Evolutionary conservation across 202 grass and related monocot species (phyloP), one percentile per base, ranked within the genome.

Genomic region (Carex sylvatica): DNA sequence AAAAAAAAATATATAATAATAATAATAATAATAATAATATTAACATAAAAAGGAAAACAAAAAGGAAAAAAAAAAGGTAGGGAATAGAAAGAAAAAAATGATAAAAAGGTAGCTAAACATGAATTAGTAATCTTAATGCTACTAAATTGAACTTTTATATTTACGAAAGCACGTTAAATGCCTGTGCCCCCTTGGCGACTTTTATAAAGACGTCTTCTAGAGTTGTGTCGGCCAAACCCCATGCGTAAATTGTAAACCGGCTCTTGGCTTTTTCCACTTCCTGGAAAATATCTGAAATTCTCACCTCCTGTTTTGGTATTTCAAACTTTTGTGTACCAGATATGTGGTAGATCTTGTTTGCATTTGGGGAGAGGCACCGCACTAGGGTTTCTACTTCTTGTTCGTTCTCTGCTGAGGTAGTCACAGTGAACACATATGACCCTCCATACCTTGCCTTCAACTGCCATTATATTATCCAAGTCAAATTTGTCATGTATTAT

Each of bases 191-290:
- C 82, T 89, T 95, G 26, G 95, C 95, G 16, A 94, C 95, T 59
- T 86, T 84, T 62, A 98, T 85, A 84, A 98, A 98, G 5, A 98
- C 90, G 62, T 98, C 95, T 73, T 98, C 95, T 47, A 98, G 70
- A 14, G 92, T 93, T 19, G 95, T 82, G 70, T 98, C 92, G 1
- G 89, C 83, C 65, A 98, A 74, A 18, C 95, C 95, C 95, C 95
- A 98, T 7, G 84, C 95, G 9, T 93, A 70, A 68, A 98, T 87
- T 0, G 85, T 84, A 71, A 94, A 80, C 16, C 20, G 36, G 7
- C 38, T 75, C 72, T 86, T 86, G n/a, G 92, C 92, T 66, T n/a
- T 88, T 77, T 87, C 87, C 14, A 95, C 89, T 0, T 89, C 89
- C 12, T 70, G 64, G 56, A 98, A 90, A 73, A 98, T 89, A 53